Evolutionary conservation across 331 rosid genomes (phyloP).

Genomic region (Malus hybrid): DNA sequence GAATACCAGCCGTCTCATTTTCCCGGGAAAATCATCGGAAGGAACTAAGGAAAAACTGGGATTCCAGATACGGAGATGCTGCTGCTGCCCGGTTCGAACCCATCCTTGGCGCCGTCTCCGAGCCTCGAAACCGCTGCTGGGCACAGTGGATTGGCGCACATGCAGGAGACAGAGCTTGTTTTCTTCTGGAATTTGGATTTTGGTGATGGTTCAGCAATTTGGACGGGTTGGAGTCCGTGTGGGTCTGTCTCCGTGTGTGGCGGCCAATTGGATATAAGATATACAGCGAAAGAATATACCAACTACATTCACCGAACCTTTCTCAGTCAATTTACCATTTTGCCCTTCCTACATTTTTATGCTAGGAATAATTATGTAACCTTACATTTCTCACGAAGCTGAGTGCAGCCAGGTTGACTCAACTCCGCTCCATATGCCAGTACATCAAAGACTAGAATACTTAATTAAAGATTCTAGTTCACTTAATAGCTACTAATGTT

Average conservation of each 20-base stretch:
- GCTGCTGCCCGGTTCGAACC: conserved; percentile 22
- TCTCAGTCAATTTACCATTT: not conserved
- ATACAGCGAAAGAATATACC: conserved; percentile 17
- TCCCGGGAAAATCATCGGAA: not conserved
- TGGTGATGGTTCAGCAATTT: not conserved
- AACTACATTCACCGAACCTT: not conserved
- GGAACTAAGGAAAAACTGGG: conserved; percentile 16
- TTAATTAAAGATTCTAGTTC: too few species aligned
- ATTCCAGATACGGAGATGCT: conserved; percentile 45
- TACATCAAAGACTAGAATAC: too few species aligned
- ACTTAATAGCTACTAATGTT: too few species aligned
- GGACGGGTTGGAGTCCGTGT: conserved; percentile 12
- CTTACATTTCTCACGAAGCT: fast-evolving
- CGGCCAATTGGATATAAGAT: conserved; percentile 27
- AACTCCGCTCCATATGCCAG: too few species aligned
- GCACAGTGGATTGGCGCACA: conserved; percentile 5
- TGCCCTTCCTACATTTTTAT: not conserved
- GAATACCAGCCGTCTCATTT: not conserved
- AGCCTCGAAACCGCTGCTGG: conserved; percentile 39
- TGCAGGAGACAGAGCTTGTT: not conserved
- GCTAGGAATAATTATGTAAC: too few species aligned
- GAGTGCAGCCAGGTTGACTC: fast-evolving
- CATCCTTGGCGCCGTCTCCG: conserved; percentile 26
- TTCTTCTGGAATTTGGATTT: not conserved
- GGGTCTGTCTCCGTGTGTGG: not conserved